These are phyloP conservation scores for Tuber calosporum DNA, from an alignment of 495 filamentous ascomycete species.

Conservation along the genomic window DNA sequence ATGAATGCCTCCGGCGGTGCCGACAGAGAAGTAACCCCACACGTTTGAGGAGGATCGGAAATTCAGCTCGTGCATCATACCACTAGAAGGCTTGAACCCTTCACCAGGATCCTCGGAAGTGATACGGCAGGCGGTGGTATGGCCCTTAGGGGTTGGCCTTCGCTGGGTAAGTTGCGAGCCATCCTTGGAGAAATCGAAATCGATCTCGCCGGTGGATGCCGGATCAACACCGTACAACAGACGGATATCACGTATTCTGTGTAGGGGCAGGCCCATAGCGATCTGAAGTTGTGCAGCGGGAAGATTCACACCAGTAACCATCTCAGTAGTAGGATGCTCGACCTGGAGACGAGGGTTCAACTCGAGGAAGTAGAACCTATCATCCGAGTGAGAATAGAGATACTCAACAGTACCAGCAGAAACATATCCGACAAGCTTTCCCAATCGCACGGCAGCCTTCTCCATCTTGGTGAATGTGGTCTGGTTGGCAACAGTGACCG, in stretches of 20 bases:
- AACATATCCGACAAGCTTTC: conserved; percentile 91
- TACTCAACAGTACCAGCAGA: conserved; percentile 99
- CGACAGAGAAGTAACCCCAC: conserved; percentile 99
- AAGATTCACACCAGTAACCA: conserved; percentile 96
- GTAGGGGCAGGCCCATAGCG: conserved; percentile 95
- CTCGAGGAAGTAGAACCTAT: conserved; percentile 99
- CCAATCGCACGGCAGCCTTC: conserved; percentile 87
- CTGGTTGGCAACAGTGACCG: conserved; percentile 86
- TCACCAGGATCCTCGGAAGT: conserved; percentile 98
- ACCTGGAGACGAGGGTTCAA: conserved; percentile 97
- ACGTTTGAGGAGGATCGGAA: conserved; percentile 98
- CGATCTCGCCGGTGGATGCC: conserved; percentile 74
- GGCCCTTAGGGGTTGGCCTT: conserved; percentile 84
- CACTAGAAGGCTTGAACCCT: conserved; percentile 98
- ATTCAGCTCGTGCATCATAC: conserved; percentile 98
- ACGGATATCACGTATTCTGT: conserved; percentile 91
- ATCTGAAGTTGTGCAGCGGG: conserved; percentile 96
- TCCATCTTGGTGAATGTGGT: conserved; percentile 93
- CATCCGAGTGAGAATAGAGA: conserved; percentile 94
- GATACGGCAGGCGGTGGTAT: conserved; percentile 97
- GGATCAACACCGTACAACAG: conserved; percentile 95
- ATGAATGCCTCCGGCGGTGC: conserved; percentile 92
- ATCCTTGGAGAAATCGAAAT: conserved; percentile 89
- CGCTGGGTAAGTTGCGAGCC: conserved; percentile 79
- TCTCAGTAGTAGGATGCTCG: conserved; percentile 98